Evolutionary conservation across 805 yeast species (phyloP).

Genomic region (Ogataea minuta): DNA sequence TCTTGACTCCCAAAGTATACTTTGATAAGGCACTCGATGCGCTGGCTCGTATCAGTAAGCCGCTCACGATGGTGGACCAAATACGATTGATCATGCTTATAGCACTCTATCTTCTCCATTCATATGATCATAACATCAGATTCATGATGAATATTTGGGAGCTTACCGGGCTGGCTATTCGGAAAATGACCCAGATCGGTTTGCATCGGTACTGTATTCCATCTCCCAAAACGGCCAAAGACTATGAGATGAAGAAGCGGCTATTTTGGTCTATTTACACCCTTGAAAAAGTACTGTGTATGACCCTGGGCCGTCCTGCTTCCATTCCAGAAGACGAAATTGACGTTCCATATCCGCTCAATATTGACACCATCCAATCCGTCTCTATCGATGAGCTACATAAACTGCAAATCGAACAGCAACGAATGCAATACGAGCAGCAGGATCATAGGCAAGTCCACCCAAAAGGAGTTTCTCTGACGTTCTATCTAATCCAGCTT

Average conservation of each 20-base stretch:
- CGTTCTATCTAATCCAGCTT: conserved; percentile 16
- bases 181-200: conserved; percentile 19
- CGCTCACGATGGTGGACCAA: conserved; percentile 13
- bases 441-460: conserved; percentile 12
- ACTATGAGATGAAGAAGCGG: conserved; percentile 13
- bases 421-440: conserved; percentile 11
- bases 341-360: conserved; percentile 20
- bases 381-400: conserved; percentile 8
- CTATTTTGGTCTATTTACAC: conserved; percentile 22
- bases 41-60: conserved; percentile 2
- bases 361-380: conserved; percentile 8
- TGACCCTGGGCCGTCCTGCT: conserved; percentile 19
- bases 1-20: conserved; percentile 14
- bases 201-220: conserved; percentile 16
- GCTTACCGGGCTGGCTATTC: conserved; percentile 17
- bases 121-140: conserved; percentile 16
- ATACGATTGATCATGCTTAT: conserved; percentile 18
- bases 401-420: conserved; percentile 15
- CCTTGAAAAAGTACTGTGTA: conserved; percentile 20
- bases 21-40: conserved; percentile 15
- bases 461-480: conserved; percentile 12
- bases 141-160: conserved; percentile 23
- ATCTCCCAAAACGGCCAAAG: conserved; percentile 5
- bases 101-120: conserved; percentile 17
- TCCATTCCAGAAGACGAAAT: conserved; percentile 18